Evolutionary conservation across 208 protist genomes (phyloP).

Genomic region (Trichomonas tenax): DNA sequence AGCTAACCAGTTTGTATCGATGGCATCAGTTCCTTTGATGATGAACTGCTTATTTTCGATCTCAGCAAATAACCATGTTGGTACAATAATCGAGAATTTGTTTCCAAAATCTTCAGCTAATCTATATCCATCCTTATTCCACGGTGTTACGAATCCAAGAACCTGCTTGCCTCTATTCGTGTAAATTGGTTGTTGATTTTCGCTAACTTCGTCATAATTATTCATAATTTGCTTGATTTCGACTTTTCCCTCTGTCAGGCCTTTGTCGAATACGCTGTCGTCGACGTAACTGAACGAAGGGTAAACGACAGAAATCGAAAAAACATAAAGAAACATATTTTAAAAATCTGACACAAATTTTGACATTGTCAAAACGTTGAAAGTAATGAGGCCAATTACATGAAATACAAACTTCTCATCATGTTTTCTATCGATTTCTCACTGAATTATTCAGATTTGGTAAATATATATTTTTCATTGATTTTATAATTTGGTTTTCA

Average conservation of each 20-base stretch:
- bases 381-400: too few relatives aligned
- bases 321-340: not conserved
- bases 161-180: not conserved
- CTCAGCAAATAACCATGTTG: not conserved
- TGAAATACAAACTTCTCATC: too few relatives aligned
- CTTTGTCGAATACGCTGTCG: not conserved
- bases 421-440: too few relatives aligned
- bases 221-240: not conserved
- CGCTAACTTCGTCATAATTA: not conserved
- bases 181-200: not conserved
- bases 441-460: too few relatives aligned
- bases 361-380: too few relatives aligned
- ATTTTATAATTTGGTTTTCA: too few relatives aligned
- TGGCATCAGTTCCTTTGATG: not conserved
- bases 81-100: constrained; percentile 1
- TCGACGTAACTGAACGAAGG: not conserved
- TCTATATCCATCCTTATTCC: not conserved
- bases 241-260: not conserved
- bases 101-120: not conserved
- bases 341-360: too few relatives aligned
- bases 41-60: not conserved
- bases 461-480: too few relatives aligned
- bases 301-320: not conserved
- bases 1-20: not conserved
- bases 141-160: not conserved